Conservation (phyloP, 257 asterid species). For the Solanum corneliomulleri region DNA sequence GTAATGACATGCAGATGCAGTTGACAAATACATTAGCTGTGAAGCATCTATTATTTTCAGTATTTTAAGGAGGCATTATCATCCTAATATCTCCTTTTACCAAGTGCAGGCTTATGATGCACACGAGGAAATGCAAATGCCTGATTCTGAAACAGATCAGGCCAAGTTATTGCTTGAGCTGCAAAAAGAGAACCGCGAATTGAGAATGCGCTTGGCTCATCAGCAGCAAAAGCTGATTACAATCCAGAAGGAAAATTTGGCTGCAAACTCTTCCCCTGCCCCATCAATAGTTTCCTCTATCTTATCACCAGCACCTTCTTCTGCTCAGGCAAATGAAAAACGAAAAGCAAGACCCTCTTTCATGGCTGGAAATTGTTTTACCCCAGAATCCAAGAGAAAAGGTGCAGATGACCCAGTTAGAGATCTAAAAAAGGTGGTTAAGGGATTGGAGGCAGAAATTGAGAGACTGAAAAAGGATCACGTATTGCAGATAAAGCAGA, state of each 20-base stretch:
- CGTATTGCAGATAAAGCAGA: slow-evolving; percentile 30
- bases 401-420: slow-evolving; percentile 14
- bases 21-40: background rate
- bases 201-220: slow-evolving; percentile 42
- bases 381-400: slow-evolving; percentile 44
- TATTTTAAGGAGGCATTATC: background rate
- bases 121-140: slow-evolving; percentile 37
- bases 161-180: slow-evolving; percentile 48
- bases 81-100: background rate
- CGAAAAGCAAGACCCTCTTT: slow-evolving; percentile 28
- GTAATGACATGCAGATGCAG: background rate
- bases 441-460: slow-evolving; percentile 38
- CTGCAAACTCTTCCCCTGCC: slow-evolving; percentile 37
- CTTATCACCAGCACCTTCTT: slow-evolving; percentile 28
- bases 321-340: slow-evolving; percentile 23
- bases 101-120: slow-evolving; percentile 30
- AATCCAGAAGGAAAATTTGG: slow-evolving; percentile 45
- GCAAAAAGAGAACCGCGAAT: slow-evolving; percentile 49
- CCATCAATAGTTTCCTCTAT: slow-evolving; percentile 30
- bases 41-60: background rate
- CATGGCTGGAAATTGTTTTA: slow-evolving; percentile 33
- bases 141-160: slow-evolving; percentile 44
- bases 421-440: slow-evolving; percentile 27
- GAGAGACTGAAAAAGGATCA: slow-evolving; percentile 47
- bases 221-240: slow-evolving; percentile 44